A percentile compares a stretch with the other conserved stretches of the same genome.
These are phyloP conservation scores for Apostasia shenzhenica DNA, from an alignment of 106 monocot species.

Conservation along the genomic window DNA sequence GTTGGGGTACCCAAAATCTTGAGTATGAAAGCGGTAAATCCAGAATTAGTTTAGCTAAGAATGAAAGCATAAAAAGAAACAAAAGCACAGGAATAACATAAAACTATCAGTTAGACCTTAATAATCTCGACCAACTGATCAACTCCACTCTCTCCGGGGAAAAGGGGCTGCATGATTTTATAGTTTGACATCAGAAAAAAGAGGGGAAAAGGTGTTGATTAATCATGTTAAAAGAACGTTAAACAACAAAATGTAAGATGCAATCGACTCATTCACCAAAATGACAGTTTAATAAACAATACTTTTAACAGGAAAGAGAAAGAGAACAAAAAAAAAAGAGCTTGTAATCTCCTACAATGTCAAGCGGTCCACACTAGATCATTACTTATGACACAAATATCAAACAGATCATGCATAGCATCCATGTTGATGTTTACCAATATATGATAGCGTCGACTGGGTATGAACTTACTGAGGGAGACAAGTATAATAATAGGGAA, in stretches of 20 bases:
- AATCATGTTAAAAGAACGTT: not conserved
- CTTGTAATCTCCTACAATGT: too few relatives aligned
- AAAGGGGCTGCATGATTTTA: constrained; percentile 18
- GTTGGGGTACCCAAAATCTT: constrained; percentile 40
- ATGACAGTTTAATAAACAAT: not conserved
- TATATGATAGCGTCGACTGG: not conserved
- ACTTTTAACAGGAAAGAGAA: not conserved
- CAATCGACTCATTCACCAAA: not conserved
- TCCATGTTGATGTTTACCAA: not conserved
- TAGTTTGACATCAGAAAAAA: constrained; percentile 3
- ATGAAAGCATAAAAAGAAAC: not conserved
- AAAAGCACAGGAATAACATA: not conserved
- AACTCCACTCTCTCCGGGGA: constrained; percentile 30
- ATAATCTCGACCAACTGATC: constrained; percentile 31
- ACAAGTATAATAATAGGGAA: too few relatives aligned
- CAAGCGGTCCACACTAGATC: too few relatives aligned
- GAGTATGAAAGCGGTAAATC: not conserved
- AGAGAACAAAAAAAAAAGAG: not conserved
- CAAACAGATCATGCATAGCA: not conserved
- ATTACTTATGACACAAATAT: too few relatives aligned
- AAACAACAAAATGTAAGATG: not conserved
- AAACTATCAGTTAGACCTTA: constrained; percentile 7
- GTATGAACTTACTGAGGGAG: too few relatives aligned
- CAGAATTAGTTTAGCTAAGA: constrained; percentile 1
- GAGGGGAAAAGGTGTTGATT: not conserved